These are phyloP conservation scores for Leccinellum rugosiceps DNA, from an alignment of 768 basidiomycete genomes.

Conservation along the genomic window DNA sequence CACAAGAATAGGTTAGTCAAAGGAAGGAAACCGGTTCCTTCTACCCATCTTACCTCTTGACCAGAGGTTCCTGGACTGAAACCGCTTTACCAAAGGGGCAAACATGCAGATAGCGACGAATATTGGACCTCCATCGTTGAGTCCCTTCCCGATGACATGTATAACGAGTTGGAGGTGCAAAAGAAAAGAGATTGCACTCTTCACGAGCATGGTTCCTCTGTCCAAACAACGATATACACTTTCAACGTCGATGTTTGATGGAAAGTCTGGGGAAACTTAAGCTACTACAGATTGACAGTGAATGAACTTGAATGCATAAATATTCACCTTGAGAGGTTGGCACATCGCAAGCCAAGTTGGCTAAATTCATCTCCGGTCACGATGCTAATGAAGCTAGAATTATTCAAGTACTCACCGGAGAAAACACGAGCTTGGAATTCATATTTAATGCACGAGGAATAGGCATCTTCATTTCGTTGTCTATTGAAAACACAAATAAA, in stretches of 20 bases:
- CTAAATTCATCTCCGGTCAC: slow-evolving; percentile 12
- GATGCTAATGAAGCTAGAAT: too few species aligned
- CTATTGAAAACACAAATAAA: too few species aligned
- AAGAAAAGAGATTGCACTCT: slow-evolving; percentile 14
- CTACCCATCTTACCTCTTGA: slow-evolving; percentile 12
- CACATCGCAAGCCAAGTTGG: slow-evolving; percentile 18
- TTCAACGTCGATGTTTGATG: not conserved
- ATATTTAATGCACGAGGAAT: slow-evolving; percentile 20
- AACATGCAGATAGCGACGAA: slow-evolving; percentile 22
- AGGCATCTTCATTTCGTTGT: not conserved
- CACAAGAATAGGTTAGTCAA: not conserved
- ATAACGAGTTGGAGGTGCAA: slow-evolving; percentile 22
- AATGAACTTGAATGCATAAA: not conserved
- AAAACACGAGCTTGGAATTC: slow-evolving; percentile 20
- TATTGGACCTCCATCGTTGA: slow-evolving; percentile 18
- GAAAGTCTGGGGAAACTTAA: slow-evolving; percentile 5
- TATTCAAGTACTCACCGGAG: slow-evolving; percentile 6
- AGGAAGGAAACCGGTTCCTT: not conserved
- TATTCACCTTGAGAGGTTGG: slow-evolving; percentile 20
- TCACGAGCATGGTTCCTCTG: slow-evolving; percentile 6
- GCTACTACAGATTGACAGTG: not conserved
- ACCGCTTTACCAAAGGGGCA: not conserved
- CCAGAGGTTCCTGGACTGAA: slow-evolving; percentile 16
- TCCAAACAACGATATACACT: slow-evolving; percentile 13
- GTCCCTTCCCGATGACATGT: slow-evolving; percentile 13